Percentiles rank a stretch among this genome's conserved stretches.
Conservation (phyloP, 108 stramenopile species). For the Asterionellopsis glacialis region DNA sequence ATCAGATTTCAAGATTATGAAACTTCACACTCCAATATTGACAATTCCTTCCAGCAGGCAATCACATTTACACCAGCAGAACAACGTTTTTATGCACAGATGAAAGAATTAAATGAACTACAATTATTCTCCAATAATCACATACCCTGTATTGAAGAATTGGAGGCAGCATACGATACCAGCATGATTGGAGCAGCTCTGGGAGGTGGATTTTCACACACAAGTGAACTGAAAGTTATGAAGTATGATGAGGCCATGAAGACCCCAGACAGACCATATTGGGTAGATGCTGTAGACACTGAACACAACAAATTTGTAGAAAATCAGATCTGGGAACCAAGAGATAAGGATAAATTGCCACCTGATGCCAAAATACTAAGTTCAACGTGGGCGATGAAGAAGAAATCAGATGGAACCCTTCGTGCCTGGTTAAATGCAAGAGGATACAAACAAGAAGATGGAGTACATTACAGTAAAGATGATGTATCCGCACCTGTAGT, state of each 20-base stretch:
- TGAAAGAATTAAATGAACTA: neutral
- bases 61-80: neutral
- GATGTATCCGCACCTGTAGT: slow-evolving; percentile 26
- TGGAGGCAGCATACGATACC: neutral
- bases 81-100: neutral
- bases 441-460: slow-evolving; percentile 29
- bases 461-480: slow-evolving; percentile 22
- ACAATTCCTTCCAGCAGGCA: neutral
- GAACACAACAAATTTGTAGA: slow-evolving; percentile 33
- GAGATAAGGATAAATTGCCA: slow-evolving; percentile 13
- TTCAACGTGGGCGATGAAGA: slow-evolving; percentile 47
- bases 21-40: neutral
- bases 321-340: slow-evolving; percentile 13
- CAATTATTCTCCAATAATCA: neutral
- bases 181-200: slow-evolving; percentile 24
- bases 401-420: slow-evolving; percentile 33
- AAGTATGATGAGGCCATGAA: slow-evolving; percentile 37
- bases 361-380: slow-evolving; percentile 23
- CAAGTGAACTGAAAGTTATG: slow-evolving; percentile 32
- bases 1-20: slow-evolving; percentile 1
- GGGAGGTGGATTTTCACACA: slow-evolving; percentile 33
- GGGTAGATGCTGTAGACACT: slow-evolving; percentile 28
- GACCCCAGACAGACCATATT: slow-evolving; percentile 16
- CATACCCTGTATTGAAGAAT: slow-evolving; percentile 4
- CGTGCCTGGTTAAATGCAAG: slow-evolving; percentile 27